Evolutionary conservation across 805 yeast genomes (phyloP), one percentile per base, ranked within the genome.

Genomic region (Tetrapisispora pingtungensis): DNA sequence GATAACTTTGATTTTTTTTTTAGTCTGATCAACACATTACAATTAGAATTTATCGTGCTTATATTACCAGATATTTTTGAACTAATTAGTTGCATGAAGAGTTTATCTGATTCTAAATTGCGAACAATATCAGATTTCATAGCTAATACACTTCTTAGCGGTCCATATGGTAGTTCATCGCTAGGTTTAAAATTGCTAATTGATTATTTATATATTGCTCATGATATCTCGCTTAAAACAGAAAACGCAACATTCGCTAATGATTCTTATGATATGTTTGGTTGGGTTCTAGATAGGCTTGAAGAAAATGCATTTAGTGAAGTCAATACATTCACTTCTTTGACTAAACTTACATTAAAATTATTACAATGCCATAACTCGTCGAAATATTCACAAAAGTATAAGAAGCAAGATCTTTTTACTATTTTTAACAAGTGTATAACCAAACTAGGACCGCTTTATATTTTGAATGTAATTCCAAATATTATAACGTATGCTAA

Each of bases 251-350:
- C 54, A 1, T 53, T 73, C 7, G 49, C 56, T 17, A 64, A 64
- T 3, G 81, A 77, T 40, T 69, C 71, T 36, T 54, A 53, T 32
- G 83, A 78, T 49, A 67, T 80, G 17, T 62, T 69, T 33, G 56
- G 62, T 1, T 80, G 77, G 71, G 47, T 77, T 8, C 34, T 65
- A 3, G 52, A 59, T 15, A 61, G 78, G 40, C 67, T 69, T 4
- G 60, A 64, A 1, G 73, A 68, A 28, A 53, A 58, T 3, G 57
- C 73, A 40, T 58, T 78, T 13, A 52, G 64, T 41, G 71, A 77
- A 0, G 69, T 64, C 19, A 18, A 20, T 1, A 63, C 74, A 1
- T 49, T 55, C 3, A 20, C 53, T 1, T 61, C 58, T 19, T 59
- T 71, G 18, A 54, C 70, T 3, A 51, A 51, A 13, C 55, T 75